These are phyloP conservation scores for Alternaria longipes DNA, from an alignment of 2,329 filamentous ascomycete species.

Conservation along the genomic window DNA sequence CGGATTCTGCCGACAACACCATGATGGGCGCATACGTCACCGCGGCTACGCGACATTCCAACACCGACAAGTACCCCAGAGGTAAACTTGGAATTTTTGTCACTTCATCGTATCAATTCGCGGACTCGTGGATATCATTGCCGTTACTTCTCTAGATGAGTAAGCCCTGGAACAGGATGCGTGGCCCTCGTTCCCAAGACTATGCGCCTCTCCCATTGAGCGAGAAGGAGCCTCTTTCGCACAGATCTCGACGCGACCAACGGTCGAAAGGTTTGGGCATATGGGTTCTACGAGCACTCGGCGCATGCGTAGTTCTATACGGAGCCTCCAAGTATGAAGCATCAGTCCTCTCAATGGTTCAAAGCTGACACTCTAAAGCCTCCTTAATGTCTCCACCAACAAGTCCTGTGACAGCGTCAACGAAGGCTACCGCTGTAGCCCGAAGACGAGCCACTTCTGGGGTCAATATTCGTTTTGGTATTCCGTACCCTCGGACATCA, in stretches of 20 bases:
- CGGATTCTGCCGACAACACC: neutral
- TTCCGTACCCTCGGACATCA: conserved; percentile 73
- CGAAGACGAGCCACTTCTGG: conserved; percentile 73
- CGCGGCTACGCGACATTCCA: neutral
- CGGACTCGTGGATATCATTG: no score
- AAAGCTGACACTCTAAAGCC: conserved; percentile 29
- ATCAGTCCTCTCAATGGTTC: neutral
- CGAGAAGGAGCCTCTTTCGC: conserved; percentile 38
- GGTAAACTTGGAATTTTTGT: neutral
- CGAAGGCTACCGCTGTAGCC: conserved; percentile 70
- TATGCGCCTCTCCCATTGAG: conserved; percentile 43
- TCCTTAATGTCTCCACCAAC: conserved; percentile 22
- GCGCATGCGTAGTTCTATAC: conserved; percentile 33
- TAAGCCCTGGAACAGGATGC: conserved; percentile 42
- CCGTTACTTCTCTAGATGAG: conserved; percentile 24
- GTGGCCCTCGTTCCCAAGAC: conserved; percentile 30
- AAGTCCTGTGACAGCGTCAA: conserved; percentile 62
- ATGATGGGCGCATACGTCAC: conserved; percentile 2
- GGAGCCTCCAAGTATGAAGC: conserved; percentile 35
- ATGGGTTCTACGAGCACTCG: conserved; percentile 31
- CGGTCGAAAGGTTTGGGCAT: conserved; percentile 18
- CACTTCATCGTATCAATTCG: neutral
- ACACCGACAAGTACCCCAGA: neutral
- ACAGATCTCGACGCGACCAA: conserved; percentile 27
- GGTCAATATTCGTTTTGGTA: conserved; percentile 91